Evolutionary conservation across 228 moss, liverwort and hornwort species (phyloP).

Genomic region (Sphagnum magellanicum): DNA sequence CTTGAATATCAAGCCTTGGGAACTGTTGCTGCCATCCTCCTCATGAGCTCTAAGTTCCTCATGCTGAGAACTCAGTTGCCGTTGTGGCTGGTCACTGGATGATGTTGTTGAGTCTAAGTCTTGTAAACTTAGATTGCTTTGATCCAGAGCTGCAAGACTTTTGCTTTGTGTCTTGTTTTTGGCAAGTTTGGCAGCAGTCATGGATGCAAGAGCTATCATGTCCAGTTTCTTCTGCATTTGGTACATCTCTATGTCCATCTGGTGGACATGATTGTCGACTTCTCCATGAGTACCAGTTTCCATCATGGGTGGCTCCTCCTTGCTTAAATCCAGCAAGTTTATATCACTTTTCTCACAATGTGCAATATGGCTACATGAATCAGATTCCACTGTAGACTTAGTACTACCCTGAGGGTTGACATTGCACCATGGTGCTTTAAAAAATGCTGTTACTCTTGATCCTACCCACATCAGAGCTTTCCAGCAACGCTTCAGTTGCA

Average conservation of each 20-base stretch:
- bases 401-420: too few relatives aligned
- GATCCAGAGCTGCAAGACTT: too few relatives aligned
- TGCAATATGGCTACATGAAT: background rate
- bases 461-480: constrained; percentile 1
- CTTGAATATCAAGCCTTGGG: constrained; percentile 13
- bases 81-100: background rate
- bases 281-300: too few relatives aligned
- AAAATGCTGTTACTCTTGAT: constrained; percentile 12
- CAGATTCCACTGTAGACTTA: background rate
- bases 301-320: constrained; percentile 1
- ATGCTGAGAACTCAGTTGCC: background rate
- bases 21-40: background rate
- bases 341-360: background rate
- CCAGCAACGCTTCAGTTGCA: constrained; percentile 8
- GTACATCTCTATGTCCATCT: constrained; percentile 14
- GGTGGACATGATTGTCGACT: background rate
- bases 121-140: background rate
- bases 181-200: constrained; percentile 10
- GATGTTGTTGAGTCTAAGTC: background rate
- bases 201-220: constrained; percentile 16
- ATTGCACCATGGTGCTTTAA: constrained; percentile 26
- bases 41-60: too few relatives aligned
- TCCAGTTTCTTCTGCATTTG: constrained; percentile 26
- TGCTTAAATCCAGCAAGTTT: background rate
- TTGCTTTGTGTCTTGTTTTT: background rate